Percentiles rank a stretch among this genome's conserved stretches.
Evolutionary conservation across 768 basidiomycete species (phyloP).

Genomic region (Termitomyces sp.): DNA sequence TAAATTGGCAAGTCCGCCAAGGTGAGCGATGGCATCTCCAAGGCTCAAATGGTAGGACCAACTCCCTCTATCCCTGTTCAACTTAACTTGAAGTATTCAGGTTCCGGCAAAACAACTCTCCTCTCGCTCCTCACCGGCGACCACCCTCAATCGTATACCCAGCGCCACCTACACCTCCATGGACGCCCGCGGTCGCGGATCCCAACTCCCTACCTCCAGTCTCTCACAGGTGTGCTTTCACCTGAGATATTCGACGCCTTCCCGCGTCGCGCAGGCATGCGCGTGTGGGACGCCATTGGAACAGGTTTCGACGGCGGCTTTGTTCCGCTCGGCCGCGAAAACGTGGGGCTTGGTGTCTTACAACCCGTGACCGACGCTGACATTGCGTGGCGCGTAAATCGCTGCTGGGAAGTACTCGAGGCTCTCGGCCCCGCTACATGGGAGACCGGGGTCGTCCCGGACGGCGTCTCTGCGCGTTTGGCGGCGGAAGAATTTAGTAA

Average conservation of each 20-base stretch:
- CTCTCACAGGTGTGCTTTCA: conserved; percentile 72
- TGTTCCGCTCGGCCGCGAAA: conserved; percentile 37
- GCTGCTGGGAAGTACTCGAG: conserved; percentile 52
- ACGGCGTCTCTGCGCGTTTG: neutral
- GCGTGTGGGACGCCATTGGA: conserved; percentile 74
- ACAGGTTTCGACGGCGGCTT: conserved; percentile 91
- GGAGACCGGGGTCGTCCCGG: conserved; percentile 15
- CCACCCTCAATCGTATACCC: conserved; percentile 91
- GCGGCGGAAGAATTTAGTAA: conserved; percentile 37
- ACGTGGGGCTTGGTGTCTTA: conserved; percentile 43
- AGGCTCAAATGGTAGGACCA: conserved; percentile 71
- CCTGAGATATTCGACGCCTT: conserved; percentile 93
- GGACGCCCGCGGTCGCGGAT: conserved; percentile 54
- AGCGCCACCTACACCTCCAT: conserved; percentile 35
- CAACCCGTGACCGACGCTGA: conserved; percentile 25
- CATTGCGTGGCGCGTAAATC: conserved; percentile 28
- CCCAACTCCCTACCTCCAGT: conserved; percentile 62
- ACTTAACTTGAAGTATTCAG: conserved; percentile 28
- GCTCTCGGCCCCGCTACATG: conserved; percentile 58
- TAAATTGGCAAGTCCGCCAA: conserved; percentile 77
- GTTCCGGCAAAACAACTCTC: conserved; percentile 94
- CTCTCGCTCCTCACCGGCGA: conserved; percentile 88
- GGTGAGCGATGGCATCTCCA: conserved; percentile 90
- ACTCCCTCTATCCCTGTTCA: neutral
- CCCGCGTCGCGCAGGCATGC: conserved; percentile 63